Evolutionary conservation across 1,139 yeast genomes (phyloP), one percentile per base, ranked within the genome.

Genomic region (Sugiyamaella xylanicola): DNA sequence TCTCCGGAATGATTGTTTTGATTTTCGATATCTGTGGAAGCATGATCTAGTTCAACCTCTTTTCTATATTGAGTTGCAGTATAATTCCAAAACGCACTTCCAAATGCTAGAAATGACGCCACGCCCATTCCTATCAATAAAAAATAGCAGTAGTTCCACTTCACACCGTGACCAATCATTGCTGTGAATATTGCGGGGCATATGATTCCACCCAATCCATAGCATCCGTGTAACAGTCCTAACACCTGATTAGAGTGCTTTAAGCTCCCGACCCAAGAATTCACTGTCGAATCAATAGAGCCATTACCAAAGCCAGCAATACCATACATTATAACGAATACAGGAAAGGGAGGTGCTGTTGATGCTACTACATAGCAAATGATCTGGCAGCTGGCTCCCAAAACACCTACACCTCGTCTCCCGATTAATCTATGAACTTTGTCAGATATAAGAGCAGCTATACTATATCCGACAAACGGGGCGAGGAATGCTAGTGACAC

Each of bases 221-320:
- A 85, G 15, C 74, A 68, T 0, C 85, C 87, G 68, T 85, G 89
- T 60, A 77, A 74, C 35, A 74, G 69, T 0, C 87, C 84, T 56
- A 85, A 69, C 54, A 78, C 77, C 43, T 74, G 77, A 15, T 83
- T 75, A 48, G 78, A 76, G 32, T 77, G 77, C 39, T 77, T 74
- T 50, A 84, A 68, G 48, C 77, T 69, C 4, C 85, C 75, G 13
- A 83, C 65, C 64, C 81, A 84, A n/a, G 83, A 76, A 63, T 84
- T 85, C 57, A 78, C 76, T 57, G 82, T 84, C 3, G 86, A 78
- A 37, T 81, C 73, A 1, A 78, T 76, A n/a, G 76, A 69, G 1
- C 87, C 88, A 32, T 75, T 66, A 0, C 88, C 90, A 46, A 81
- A 65, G 0, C 89, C 89, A 1, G 85, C 84, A 61, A 83, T 71